These are phyloP conservation scores for Polyplosphaeria fusca DNA, from an alignment of 495 filamentous ascomycete genomes.

Conservation along the genomic window DNA sequence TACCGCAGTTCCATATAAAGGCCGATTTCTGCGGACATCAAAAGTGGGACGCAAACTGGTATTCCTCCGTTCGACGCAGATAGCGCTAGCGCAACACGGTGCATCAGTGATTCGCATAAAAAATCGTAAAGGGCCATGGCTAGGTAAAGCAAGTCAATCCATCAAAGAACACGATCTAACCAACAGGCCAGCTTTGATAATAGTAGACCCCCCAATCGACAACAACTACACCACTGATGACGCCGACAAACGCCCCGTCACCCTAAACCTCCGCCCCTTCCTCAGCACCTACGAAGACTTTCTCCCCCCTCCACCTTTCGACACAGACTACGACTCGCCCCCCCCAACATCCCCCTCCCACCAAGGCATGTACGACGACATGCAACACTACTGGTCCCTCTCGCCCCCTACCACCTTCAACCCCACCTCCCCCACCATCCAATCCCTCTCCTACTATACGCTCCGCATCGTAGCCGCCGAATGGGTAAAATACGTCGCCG, in stretches of 20 bases:
- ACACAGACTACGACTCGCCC: background rate
- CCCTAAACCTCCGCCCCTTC: slow-evolving; percentile 1
- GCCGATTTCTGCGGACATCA: background rate
- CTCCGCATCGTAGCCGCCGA: slow-evolving; percentile 23
- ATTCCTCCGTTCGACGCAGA: background rate
- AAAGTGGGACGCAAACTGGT: slow-evolving; percentile 16
- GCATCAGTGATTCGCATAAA: slow-evolving; percentile 8
- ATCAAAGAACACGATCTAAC: background rate
- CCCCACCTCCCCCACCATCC: background rate
- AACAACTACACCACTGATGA: background rate
- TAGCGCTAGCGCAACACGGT: slow-evolving; percentile 25
- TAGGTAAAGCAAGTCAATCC: slow-evolving; percentile 5
- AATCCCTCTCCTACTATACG: slow-evolving; percentile 14
- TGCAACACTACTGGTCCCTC: slow-evolving; percentile 8
- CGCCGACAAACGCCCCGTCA: background rate
- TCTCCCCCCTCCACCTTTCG: background rate
- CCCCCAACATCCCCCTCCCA: background rate
- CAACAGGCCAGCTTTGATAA: slow-evolving; percentile 7
- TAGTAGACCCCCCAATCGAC: slow-evolving; percentile 22
- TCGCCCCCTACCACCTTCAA: slow-evolving; percentile 6
- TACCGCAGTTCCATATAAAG: background rate
- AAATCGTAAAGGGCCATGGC: background rate
- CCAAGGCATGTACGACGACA: slow-evolving; percentile 3
- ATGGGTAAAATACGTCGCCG: slow-evolving; percentile 24
- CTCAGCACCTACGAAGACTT: slow-evolving; percentile 22